These are phyloP conservation scores for Penicillium flavigenum DNA, from an alignment of 495 filamentous ascomycete species.

Conservation along the genomic window DNA sequence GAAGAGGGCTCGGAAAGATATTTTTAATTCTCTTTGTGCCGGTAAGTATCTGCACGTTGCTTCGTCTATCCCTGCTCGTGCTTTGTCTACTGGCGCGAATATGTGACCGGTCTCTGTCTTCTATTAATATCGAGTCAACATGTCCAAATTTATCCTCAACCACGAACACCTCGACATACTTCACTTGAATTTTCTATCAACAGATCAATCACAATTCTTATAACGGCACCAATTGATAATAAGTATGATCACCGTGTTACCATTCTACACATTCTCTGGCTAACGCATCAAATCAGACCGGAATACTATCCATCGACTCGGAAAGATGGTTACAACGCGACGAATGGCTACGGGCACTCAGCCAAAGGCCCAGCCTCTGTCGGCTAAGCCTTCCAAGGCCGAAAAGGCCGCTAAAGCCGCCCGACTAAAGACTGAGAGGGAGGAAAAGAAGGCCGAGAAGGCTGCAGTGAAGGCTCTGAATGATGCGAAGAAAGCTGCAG, in stretches of 20 bases:
- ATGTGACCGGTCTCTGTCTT: not conserved
- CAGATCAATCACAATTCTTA: not conserved
- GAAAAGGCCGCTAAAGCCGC: not conserved
- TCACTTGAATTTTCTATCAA: not conserved
- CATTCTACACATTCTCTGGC: not conserved
- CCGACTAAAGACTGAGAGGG: not conserved
- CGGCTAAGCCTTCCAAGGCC: not conserved
- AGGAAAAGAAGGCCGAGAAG: not conserved
- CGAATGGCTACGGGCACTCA: not conserved
- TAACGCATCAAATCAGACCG: not conserved
- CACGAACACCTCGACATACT: not conserved
- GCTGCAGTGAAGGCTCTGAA: not conserved
- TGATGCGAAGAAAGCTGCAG: not conserved
- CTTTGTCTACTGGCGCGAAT: not conserved
- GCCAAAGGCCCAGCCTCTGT: not conserved
- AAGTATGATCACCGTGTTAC: not conserved
- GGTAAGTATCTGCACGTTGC: not conserved
- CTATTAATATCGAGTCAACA: conserved; percentile 8
- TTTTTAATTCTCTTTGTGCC: conserved; percentile 8
- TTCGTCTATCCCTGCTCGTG: not conserved
- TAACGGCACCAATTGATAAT: not conserved
- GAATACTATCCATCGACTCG: not conserved
- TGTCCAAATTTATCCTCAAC: not conserved
- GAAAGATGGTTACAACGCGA: not conserved
- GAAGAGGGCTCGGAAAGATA: not conserved